Evolutionary conservation across 2,329 filamentous ascomycete genomes (phyloP).

Genomic region (Pseudodiploospora longispora): DNA sequence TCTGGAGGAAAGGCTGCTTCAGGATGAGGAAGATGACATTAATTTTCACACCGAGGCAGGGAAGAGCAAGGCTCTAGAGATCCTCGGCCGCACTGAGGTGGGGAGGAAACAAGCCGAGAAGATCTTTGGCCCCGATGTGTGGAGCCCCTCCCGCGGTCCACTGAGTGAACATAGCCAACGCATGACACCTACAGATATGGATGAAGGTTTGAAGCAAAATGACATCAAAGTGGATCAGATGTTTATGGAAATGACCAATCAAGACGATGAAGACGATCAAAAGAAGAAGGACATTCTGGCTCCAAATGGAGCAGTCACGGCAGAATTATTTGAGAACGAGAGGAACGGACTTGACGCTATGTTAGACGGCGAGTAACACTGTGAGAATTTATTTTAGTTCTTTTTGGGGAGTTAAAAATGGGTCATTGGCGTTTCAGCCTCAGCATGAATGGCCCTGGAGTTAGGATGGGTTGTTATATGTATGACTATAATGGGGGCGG

Average conservation of each 20-base stretch:
- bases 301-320: slow-evolving; percentile 27
- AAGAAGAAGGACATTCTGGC: slow-evolving; percentile 26
- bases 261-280: slow-evolving; percentile 39
- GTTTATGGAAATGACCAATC: slow-evolving; percentile 48
- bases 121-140: slow-evolving; percentile 43
- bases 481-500: not conserved
- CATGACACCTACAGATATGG: slow-evolving; percentile 19
- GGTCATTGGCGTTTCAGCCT: not conserved
- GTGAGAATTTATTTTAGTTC: not conserved
- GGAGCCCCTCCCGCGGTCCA: slow-evolving; percentile 27
- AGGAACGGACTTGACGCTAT: slow-evolving; percentile 39
- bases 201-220: slow-evolving; percentile 27
- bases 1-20: slow-evolving; percentile 44
- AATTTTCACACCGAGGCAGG: slow-evolving; percentile 36
- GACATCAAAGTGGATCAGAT: slow-evolving; percentile 45
- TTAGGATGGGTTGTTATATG: not conserved
- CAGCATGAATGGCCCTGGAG: slow-evolving; percentile 3
- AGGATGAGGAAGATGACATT: slow-evolving; percentile 37
- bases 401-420: not conserved
- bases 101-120: slow-evolving; percentile 43
- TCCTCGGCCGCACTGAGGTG: slow-evolving; percentile 40
- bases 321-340: slow-evolving; percentile 36
- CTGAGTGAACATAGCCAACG: slow-evolving; percentile 18
- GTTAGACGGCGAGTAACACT: slow-evolving; percentile 32
- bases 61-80: slow-evolving; percentile 44